These are phyloP conservation scores for Mollisiaceae sp. DNA, from an alignment of 2,329 filamentous ascomycete species.

Conservation along the genomic window DNA sequence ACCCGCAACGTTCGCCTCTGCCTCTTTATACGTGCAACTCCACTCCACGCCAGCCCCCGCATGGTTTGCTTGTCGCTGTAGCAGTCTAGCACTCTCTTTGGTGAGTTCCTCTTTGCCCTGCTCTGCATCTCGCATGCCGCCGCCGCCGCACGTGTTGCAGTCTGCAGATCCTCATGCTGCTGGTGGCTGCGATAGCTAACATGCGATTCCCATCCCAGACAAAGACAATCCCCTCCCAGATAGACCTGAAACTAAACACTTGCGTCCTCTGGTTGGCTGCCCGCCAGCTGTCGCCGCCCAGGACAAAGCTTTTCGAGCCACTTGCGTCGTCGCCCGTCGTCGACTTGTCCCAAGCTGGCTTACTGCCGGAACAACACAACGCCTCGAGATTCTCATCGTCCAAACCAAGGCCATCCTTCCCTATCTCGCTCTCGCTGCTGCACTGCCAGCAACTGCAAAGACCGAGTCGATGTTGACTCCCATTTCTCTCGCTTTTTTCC, in stretches of 20 bases:
- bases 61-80: neutral
- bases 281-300: neutral
- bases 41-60: neutral
- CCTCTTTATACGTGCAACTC: neutral
- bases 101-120: neutral
- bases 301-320: slow-evolving; percentile 1
- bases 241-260: neutral
- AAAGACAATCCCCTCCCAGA: neutral
- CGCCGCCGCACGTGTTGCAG: slow-evolving; percentile 7
- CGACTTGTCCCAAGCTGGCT: slow-evolving; percentile 5
- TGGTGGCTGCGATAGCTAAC: neutral
- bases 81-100: neutral
- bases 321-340: neutral
- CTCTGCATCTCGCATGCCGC: no score
- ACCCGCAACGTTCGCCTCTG: neutral
- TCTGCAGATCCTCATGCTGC: neutral
- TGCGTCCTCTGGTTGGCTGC: slow-evolving; percentile 9
- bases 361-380: slow-evolving; percentile 5
- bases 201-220: neutral
- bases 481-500: neutral
- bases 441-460: neutral
- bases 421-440: neutral
- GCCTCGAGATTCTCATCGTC: neutral
- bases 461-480: slow-evolving; percentile 1
- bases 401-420: neutral